phyloP scores from a whole-genome alignment of 2,329 filamentous ascomycete genomes.

The Aspergillus intermedius region DNA sequence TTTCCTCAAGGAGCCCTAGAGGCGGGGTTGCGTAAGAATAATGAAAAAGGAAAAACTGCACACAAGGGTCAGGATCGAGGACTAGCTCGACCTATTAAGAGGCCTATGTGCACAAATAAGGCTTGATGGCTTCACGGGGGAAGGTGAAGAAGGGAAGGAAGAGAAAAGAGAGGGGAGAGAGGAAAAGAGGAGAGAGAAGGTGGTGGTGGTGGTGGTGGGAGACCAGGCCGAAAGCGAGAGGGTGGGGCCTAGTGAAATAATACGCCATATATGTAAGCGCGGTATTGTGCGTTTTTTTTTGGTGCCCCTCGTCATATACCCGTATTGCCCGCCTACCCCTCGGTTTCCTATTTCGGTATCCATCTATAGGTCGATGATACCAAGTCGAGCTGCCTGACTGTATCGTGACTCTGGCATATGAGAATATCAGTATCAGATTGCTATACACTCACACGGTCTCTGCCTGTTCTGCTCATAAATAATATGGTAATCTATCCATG shows the following conservation, averaged over 20 bases:
- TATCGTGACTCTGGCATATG: too few species aligned
- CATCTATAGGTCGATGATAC: not conserved
- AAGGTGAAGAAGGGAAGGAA: constrained; percentile 23
- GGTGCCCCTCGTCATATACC: not conserved
- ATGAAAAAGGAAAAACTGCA: constrained; percentile 27
- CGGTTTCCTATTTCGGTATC: too few species aligned
- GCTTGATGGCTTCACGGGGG: constrained; percentile 17
- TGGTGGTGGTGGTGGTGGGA: constrained; percentile 18
- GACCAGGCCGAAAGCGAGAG: constrained; percentile 7
- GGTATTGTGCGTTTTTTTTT: constrained; percentile 17
- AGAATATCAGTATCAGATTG: too few species aligned
- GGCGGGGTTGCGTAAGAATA: constrained; percentile 31
- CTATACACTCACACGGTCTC: too few species aligned
- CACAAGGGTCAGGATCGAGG: constrained; percentile 39
- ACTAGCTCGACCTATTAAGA: constrained; percentile 38
- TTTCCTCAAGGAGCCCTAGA: constrained; percentile 32
- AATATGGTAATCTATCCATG: too few species aligned
- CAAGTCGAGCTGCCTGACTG: not conserved
- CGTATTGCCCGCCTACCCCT: not conserved
- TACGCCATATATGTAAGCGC: constrained; percentile 22
- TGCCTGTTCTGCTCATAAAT: too few species aligned
- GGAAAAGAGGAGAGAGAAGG: constrained; percentile 17
- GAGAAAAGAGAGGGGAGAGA: constrained; percentile 21
- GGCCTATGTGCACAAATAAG: constrained; percentile 32
- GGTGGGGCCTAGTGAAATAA: not conserved